Conservation (phyloP, 2,329 filamentous ascomycete species). For the Waltergamsia citrina region DNA sequence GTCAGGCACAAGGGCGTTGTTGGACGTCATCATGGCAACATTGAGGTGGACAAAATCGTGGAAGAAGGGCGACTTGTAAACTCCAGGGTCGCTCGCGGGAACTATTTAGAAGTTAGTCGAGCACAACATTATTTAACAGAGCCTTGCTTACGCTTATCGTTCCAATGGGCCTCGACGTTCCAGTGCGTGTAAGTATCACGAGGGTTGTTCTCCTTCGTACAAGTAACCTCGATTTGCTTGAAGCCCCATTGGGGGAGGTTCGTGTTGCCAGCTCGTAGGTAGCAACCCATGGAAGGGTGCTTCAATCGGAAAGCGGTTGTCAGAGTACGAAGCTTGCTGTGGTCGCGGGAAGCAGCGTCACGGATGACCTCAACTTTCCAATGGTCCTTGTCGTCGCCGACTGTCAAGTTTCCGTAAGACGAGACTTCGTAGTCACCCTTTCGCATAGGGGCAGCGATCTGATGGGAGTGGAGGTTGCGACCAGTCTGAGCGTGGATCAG, state of each 20-base stretch:
- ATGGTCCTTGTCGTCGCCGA: constrained; percentile 96
- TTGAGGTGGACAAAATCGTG: constrained; percentile 98
- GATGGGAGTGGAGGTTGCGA: constrained; percentile 92
- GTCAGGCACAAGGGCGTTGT: constrained; percentile 95
- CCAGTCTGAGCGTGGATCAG: constrained; percentile 92
- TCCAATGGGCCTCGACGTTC: constrained; percentile 94
- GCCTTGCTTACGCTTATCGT: constrained; percentile 71
- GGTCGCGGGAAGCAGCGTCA: constrained; percentile 80
- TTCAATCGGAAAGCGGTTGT: constrained; percentile 87
- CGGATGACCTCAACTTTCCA: constrained; percentile 89
- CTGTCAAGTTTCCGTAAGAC: constrained; percentile 86
- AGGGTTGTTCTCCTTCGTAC: constrained; percentile 86
- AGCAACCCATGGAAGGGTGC: constrained; percentile 77
- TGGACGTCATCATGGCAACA: constrained; percentile 99
- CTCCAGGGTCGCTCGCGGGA: constrained; percentile 76
- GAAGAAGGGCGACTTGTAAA: constrained; percentile 94
- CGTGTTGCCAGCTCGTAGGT: constrained; percentile 87
- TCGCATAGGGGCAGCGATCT: constrained; percentile 77
- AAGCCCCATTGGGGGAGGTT: constrained; percentile 99
- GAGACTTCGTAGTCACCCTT: constrained; percentile 92
- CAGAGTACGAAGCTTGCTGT: constrained; percentile 77
- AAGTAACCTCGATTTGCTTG: constrained; percentile 98
- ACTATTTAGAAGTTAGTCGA: constrained; percentile 42
- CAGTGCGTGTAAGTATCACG: constrained; percentile 94
- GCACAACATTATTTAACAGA: background rate